Evolutionary conservation across 2,329 filamentous ascomycete species (phyloP).

Genomic region (Emydomyces testavorans): DNA sequence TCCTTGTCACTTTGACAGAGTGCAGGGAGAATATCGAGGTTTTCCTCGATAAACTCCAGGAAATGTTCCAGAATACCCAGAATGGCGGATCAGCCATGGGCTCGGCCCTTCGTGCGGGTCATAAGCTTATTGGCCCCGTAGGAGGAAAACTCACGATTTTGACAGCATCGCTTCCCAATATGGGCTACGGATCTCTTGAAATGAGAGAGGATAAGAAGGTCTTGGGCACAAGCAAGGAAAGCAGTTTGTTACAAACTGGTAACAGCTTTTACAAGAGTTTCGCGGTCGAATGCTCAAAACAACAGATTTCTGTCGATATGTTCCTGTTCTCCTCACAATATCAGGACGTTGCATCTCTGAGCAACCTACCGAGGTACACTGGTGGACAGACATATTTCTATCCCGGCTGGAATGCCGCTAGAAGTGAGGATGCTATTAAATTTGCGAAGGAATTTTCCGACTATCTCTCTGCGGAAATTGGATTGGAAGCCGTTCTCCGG

Average conservation of each 20-base stretch:
- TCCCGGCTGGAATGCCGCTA: constrained; percentile 89
- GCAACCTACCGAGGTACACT: constrained; percentile 89
- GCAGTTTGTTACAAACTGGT: constrained; percentile 70
- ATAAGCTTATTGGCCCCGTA: constrained; percentile 88
- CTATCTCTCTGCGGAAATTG: constrained; percentile 92
- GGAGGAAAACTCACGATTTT: constrained; percentile 92
- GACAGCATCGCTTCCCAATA: constrained; percentile 77
- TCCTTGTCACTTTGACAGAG: constrained; percentile 79
- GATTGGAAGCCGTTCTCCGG: constrained; percentile 85
- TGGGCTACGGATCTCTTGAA: constrained; percentile 80
- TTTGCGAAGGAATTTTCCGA: constrained; percentile 96
- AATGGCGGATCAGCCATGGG: constrained; percentile 89
- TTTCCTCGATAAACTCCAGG: constrained; percentile 80
- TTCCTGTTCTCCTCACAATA: constrained; percentile 94
- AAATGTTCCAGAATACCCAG: constrained; percentile 94
- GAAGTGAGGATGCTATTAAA: constrained; percentile 91
- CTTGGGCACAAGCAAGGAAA: constrained; percentile 87
- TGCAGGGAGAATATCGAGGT: constrained; percentile 82
- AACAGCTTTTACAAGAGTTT: constrained; percentile 99
- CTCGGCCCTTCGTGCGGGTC: constrained; percentile 78
- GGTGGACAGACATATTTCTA: constrained; percentile 98
- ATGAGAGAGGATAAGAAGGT: constrained; percentile 95
- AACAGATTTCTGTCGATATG: constrained; percentile 97
- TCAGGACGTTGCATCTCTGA: constrained; percentile 91
- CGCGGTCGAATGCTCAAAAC: constrained; percentile 96